phyloP scores from a whole-genome alignment of 441 rosid species.

The Populus tomentosa region DNA sequence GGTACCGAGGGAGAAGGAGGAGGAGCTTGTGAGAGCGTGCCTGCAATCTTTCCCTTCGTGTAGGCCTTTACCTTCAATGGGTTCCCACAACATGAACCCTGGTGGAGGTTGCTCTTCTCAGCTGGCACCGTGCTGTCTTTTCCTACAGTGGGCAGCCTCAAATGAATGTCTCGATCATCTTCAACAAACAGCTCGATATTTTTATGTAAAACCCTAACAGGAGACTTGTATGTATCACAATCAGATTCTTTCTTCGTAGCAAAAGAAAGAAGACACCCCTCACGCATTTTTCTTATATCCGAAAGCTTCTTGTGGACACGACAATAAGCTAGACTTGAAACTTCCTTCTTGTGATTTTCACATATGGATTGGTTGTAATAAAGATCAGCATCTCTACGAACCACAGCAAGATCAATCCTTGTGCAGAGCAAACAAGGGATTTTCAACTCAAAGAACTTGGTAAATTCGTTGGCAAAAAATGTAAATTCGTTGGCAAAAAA shows the following conservation, averaged over 20 bases:
- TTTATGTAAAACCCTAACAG: conserved; percentile 68
- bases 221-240: conserved; percentile 72
- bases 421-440: conserved; percentile 92
- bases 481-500: conserved; percentile 65
- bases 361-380: conserved; percentile 87
- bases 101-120: conserved; percentile 25
- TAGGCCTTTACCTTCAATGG: conserved; percentile 48
- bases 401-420: conserved; percentile 73
- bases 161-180: conserved; percentile 51
- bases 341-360: conserved; percentile 69
- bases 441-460: conserved; percentile 68
- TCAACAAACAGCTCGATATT: conserved; percentile 71
- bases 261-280: conserved; percentile 87
- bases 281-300: conserved; percentile 77
- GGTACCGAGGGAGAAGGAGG: conserved; percentile 78
- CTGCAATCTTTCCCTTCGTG: conserved; percentile 27
- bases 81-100: conserved; percentile 70
- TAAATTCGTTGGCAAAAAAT: conserved; percentile 47
- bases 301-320: conserved; percentile 86
- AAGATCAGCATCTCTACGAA: conserved; percentile 47
- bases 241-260: conserved; percentile 76
- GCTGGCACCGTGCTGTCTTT: conserved; percentile 34
- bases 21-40: conserved; percentile 44
- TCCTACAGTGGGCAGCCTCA: conserved; percentile 35
- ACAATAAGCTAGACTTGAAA: conserved; percentile 79